Percentiles rank a stretch among this genome's conserved stretches.
Evolutionary conservation across 495 filamentous ascomycete genomes (phyloP).

Genomic region (Cladorrhinum samala): DNA sequence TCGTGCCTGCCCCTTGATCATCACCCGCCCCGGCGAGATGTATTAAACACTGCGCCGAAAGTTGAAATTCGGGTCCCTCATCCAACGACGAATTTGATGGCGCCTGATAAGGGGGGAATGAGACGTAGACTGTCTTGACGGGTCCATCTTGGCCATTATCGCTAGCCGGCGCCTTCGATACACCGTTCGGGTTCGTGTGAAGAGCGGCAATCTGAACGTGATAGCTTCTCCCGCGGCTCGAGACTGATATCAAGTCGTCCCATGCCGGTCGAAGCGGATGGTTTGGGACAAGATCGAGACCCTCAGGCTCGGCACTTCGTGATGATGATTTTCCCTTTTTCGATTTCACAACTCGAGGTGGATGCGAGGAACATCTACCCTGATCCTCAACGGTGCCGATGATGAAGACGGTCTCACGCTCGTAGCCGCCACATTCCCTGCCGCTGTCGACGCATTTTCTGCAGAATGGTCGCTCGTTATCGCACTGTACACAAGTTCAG

Average conservation of each 20-base stretch:
- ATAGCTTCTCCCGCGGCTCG: slow-evolving; percentile 21
- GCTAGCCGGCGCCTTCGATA: slow-evolving; percentile 13
- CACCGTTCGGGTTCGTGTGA: slow-evolving; percentile 20
- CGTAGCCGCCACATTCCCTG: slow-evolving; percentile 57
- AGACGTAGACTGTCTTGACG: slow-evolving; percentile 9
- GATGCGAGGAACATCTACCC: slow-evolving; percentile 42
- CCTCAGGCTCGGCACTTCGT: slow-evolving; percentile 6
- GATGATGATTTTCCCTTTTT: slow-evolving; percentile 19
- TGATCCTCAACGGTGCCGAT: slow-evolving; percentile 38
- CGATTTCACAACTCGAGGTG: slow-evolving; percentile 35
- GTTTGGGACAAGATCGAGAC: slow-evolving; percentile 19
- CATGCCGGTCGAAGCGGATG: slow-evolving; percentile 39
- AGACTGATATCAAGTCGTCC: slow-evolving; percentile 32
- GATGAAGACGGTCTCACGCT: slow-evolving; percentile 48
- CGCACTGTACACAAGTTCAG: slow-evolving; percentile 31
- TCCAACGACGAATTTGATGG: slow-evolving; percentile 25
- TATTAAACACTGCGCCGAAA: slow-evolving; percentile 33
- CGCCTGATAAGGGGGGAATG: slow-evolving; percentile 21
- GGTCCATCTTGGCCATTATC: slow-evolving; percentile 14
- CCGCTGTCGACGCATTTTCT: slow-evolving; percentile 58
- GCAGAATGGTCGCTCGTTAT: slow-evolving; percentile 57
- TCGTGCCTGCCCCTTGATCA: slow-evolving; percentile 5
- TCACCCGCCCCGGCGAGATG: slow-evolving; percentile 22
- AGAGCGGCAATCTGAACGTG: slow-evolving; percentile 34
- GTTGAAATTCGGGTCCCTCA: slow-evolving; percentile 29